phyloP scores from a whole-genome alignment of 768 basidiomycete genomes.

The Lactarius sp. region DNA sequence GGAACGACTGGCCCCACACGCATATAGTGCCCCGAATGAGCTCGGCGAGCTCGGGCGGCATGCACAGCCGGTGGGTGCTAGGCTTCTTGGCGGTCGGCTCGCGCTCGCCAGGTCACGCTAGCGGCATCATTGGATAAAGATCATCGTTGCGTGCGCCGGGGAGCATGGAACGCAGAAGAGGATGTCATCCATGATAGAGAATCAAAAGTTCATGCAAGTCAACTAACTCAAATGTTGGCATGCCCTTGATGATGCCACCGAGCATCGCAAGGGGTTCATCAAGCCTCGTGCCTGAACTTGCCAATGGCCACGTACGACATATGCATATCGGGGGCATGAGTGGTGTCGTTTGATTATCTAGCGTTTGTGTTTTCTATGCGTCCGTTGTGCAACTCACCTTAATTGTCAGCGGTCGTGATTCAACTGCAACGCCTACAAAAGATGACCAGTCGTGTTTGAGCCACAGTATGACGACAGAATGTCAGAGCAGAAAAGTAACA shows the following conservation, averaged over 20 bases:
- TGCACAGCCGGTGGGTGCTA: slow-evolving; percentile 7
- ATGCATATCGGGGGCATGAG: slow-evolving; percentile 22
- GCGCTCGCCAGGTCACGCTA: slow-evolving; percentile 8
- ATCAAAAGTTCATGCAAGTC: slow-evolving; percentile 53
- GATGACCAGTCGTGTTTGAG: no score
- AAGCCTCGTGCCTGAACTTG: slow-evolving; percentile 34
- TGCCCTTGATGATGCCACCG: slow-evolving; percentile 60
- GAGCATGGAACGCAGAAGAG: slow-evolving; percentile 16
- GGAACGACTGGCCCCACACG: slow-evolving; percentile 4
- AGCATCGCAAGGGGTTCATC: slow-evolving; percentile 56
- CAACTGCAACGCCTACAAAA: no score
- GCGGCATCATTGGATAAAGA: slow-evolving; percentile 14
- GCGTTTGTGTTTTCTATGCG: no score
- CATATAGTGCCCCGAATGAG: slow-evolving; percentile 13
- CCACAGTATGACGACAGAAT: no score
- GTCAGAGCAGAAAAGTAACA: no score
- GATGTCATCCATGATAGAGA: slow-evolving; percentile 2
- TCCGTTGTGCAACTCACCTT: no score
- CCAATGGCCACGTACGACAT: slow-evolving; percentile 38
- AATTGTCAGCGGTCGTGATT: no score
- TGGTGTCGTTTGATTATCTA: no score
- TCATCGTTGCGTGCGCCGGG: slow-evolving; percentile 19
- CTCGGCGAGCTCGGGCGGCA: slow-evolving; percentile 22
- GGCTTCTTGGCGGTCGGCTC: slow-evolving; percentile 15
- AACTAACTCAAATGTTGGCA: slow-evolving; percentile 78